phyloP scores from a whole-genome alignment of 345 rosid genomes.

The Balakata baccata region DNA sequence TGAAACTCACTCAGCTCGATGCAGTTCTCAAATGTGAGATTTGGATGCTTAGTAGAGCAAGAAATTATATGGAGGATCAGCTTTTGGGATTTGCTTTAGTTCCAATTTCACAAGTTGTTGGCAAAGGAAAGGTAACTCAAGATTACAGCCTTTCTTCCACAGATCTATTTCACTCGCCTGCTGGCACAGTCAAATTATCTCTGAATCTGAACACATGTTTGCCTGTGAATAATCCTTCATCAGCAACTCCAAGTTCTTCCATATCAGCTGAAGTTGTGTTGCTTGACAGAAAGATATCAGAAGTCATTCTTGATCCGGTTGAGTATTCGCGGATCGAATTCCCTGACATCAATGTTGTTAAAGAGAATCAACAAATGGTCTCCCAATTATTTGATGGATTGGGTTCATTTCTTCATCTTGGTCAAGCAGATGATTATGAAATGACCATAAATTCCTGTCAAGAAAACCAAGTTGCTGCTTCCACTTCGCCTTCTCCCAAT shows the following conservation, averaged over 20 bases:
- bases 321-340: conserved; percentile 88
- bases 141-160: conserved; percentile 85
- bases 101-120: conserved; percentile 59
- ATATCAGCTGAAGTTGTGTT: conserved; percentile 81
- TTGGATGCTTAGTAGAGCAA: conserved; percentile 89
- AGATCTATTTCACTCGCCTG: conserved; percentile 91
- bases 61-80: conserved; percentile 90
- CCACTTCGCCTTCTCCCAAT: conserved; percentile 30
- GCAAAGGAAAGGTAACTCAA: conserved; percentile 63
- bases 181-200: conserved; percentile 73
- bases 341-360: conserved; percentile 62
- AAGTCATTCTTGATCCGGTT: conserved; percentile 45
- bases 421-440: conserved; percentile 46
- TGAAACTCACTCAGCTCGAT: conserved; percentile 57
- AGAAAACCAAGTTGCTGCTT: conserved; percentile 27
- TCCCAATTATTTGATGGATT: conserved; percentile 61
- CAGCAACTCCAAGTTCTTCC: conserved; percentile 40
- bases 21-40: conserved; percentile 93
- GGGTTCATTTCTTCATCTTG: conserved; percentile 65
- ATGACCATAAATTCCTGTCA: conserved; percentile 47
- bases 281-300: conserved; percentile 58
- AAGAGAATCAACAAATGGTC: conserved; percentile 79
- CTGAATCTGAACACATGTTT: conserved; percentile 48
- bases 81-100: conserved; percentile 83
- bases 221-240: conserved; percentile 24